Evolutionary conservation across 257 asterid genomes (phyloP).

Genomic region (Scutellaria galericulata): DNA sequence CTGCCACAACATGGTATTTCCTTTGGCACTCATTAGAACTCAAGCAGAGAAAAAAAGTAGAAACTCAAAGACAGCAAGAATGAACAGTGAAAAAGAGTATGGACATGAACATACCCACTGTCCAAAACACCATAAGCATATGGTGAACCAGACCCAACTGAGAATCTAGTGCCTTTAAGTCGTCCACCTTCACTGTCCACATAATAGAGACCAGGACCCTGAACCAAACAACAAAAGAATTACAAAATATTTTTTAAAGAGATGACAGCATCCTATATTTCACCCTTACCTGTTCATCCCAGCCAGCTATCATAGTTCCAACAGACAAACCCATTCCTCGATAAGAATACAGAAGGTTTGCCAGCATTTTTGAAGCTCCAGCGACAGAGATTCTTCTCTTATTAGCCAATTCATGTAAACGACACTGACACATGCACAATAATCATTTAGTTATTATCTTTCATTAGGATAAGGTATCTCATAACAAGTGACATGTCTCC

Average conservation of each 20-base stretch:
- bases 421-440: slow-evolving; percentile 63
- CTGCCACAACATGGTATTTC: not conserved
- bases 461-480: not conserved
- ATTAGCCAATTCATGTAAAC: slow-evolving; percentile 91
- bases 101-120: slow-evolving; percentile 66
- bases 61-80: not conserved
- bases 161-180: slow-evolving; percentile 90
- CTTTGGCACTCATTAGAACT: not conserved
- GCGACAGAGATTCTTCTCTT: slow-evolving; percentile 94
- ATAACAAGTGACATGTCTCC: not conserved
- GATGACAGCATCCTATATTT: slow-evolving; percentile 8
- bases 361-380: slow-evolving; percentile 90
- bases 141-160: slow-evolving; percentile 99
- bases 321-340: slow-evolving; percentile 97
- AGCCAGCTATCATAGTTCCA: slow-evolving; percentile 98
- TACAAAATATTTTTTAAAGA: not conserved
- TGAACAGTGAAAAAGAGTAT: slow-evolving; percentile 5
- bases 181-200: slow-evolving; percentile 99
- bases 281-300: slow-evolving; percentile 88
- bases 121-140: slow-evolving; percentile 96
- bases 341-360: slow-evolving; percentile 88
- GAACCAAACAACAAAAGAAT: slow-evolving; percentile 32
- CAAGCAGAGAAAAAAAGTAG: not conserved
- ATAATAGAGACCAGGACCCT: slow-evolving; percentile 96
- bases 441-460: slow-evolving; percentile 24